These are phyloP conservation scores for Coprinopsis sp. DNA, from an alignment of 768 basidiomycete genomes.

Conservation along the genomic window DNA sequence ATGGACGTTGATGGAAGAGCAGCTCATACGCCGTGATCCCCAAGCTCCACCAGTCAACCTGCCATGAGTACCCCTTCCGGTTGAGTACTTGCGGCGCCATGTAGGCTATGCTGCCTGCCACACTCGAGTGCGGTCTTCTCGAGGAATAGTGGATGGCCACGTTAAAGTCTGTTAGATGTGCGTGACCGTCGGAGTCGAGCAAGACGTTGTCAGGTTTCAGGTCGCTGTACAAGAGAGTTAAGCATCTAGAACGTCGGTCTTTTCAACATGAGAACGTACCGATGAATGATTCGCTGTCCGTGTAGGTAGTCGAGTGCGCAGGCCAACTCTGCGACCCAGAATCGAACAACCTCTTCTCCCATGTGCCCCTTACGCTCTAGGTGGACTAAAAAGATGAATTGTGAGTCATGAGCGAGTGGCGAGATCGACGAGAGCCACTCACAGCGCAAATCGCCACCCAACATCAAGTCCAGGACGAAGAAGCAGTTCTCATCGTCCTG, in stretches of 20 bases:
- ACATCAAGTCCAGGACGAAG: constrained; percentile 95
- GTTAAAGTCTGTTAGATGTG: constrained; percentile 97
- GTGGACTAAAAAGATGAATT: constrained; percentile 54
- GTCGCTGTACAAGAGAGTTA: constrained; percentile 51
- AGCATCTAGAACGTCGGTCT: not conserved
- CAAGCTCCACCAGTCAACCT: constrained; percentile 94
- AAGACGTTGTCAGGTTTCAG: constrained; percentile 97
- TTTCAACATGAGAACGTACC: constrained; percentile 46
- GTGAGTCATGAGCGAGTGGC: constrained; percentile 5
- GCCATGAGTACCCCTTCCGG: constrained; percentile 89
- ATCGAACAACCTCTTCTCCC: constrained; percentile 67
- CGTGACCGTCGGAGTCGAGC: constrained; percentile 89
- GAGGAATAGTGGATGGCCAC: constrained; percentile 98
- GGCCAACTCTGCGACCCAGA: constrained; percentile 88
- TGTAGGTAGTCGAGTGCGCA: constrained; percentile 88
- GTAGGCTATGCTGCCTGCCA: constrained; percentile 98
- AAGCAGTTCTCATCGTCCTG: constrained; percentile 98
- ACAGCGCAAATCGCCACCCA: constrained; percentile 93
- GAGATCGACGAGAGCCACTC: constrained; percentile 27
- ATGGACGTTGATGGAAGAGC: constrained; percentile 78
- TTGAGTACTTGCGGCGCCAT: constrained; percentile 98
- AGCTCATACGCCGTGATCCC: constrained; percentile 89
- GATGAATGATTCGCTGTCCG: constrained; percentile 87
- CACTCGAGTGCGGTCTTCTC: constrained; percentile 80
- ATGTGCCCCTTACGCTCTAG: constrained; percentile 68